Conservation (phyloP, 2,329 filamentous ascomycete genomes). For the Ophiostoma sp. region DNA sequence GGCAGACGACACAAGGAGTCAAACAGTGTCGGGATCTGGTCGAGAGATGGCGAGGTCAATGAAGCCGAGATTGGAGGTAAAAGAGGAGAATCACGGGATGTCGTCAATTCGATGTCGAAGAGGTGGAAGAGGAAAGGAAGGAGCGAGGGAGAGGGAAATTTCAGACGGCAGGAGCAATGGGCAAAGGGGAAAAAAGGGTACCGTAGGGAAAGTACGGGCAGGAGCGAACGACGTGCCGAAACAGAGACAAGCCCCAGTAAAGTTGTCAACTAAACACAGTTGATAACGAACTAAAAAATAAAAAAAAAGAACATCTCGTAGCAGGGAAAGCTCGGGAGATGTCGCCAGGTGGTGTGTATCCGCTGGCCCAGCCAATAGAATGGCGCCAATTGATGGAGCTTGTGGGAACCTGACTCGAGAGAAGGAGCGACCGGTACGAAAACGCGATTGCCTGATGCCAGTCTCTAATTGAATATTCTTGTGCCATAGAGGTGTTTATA, state of each 20-base stretch:
- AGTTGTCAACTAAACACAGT: not conserved
- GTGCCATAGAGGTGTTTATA: not conserved
- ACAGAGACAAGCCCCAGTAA: not conserved
- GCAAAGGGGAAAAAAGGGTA: constrained; percentile 14
- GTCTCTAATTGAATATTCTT: not conserved
- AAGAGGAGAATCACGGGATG: constrained; percentile 16
- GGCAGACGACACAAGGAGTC: not conserved
- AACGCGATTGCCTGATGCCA: not conserved
- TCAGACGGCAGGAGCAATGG: constrained; percentile 10
- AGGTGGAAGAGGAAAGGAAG: constrained; percentile 12
- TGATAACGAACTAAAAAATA: constrained; percentile 16
- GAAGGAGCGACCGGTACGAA: constrained; percentile 10
- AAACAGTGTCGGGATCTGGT: not conserved
- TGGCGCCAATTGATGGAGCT: constrained; percentile 25
- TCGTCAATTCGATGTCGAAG: constrained; percentile 1
- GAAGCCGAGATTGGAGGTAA: constrained; percentile 10
- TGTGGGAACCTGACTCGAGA: not conserved
- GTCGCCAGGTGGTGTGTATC: constrained; percentile 29
- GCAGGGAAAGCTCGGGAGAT: constrained; percentile 36
- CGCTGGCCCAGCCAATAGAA: constrained; percentile 29
- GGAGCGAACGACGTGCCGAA: constrained; percentile 13
- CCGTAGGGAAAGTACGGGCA: constrained; percentile 5
- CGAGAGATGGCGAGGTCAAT: constrained; percentile 2
- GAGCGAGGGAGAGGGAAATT: constrained; percentile 8
- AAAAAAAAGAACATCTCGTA: constrained; percentile 7